Evolutionary conservation across 441 rosid genomes (phyloP).

Genomic region (Cnidoscolus chayamansa): DNA sequence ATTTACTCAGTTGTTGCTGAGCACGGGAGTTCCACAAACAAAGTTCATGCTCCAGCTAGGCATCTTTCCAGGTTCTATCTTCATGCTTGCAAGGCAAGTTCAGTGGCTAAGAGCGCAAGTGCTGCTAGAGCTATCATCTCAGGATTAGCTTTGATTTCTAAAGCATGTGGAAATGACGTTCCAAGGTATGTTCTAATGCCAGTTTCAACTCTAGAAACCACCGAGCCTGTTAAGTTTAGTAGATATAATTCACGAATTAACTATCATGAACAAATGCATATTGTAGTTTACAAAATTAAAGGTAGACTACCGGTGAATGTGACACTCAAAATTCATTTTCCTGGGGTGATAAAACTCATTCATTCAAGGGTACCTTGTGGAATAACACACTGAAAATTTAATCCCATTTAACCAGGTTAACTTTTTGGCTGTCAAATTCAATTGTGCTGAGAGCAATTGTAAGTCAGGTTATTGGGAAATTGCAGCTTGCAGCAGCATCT

Average conservation of each 20-base stretch:
- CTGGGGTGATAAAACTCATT: background rate
- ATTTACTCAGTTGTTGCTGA: slow-evolving; percentile 85
- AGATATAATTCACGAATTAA: background rate
- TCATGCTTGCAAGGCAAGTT: slow-evolving; percentile 57
- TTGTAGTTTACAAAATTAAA: background rate
- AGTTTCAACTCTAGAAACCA: background rate
- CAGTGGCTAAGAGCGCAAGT: slow-evolving; percentile 49
- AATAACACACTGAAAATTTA: slow-evolving; percentile 12
- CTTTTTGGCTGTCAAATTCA: slow-evolving; percentile 89
- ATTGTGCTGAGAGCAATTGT: slow-evolving; percentile 66
- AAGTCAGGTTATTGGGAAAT: slow-evolving; percentile 41
- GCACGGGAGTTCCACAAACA: slow-evolving; percentile 78
- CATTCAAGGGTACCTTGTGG: background rate
- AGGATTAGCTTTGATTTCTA: slow-evolving; percentile 75
- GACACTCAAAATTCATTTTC: background rate
- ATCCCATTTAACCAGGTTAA: slow-evolving; percentile 50
- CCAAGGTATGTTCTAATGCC: slow-evolving; percentile 55
- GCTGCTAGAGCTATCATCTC: slow-evolving; percentile 80
- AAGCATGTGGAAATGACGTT: slow-evolving; percentile 93
- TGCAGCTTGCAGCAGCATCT: slow-evolving; percentile 25
- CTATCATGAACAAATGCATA: no score
- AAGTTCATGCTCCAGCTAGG: slow-evolving; percentile 91
- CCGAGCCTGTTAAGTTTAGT: slow-evolving; percentile 4
- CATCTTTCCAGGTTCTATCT: slow-evolving; percentile 84
- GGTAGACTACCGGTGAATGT: background rate